These are phyloP conservation scores for Paraphoma chrysanthemicola DNA, from an alignment of 2,329 filamentous ascomycete species.

Conservation along the genomic window DNA sequence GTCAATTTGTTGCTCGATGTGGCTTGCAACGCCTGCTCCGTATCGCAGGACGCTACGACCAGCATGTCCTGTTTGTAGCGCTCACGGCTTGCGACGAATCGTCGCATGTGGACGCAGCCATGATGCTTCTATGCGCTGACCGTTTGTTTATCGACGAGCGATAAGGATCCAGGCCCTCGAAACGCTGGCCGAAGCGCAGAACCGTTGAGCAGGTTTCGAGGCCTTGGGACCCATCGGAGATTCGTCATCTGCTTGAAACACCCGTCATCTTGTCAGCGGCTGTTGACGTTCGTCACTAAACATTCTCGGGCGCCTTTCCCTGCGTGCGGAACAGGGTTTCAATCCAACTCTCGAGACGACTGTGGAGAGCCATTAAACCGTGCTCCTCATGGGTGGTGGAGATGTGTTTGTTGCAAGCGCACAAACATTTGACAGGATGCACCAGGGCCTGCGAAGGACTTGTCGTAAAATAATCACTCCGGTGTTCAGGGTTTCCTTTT, in stretches of 20 bases:
- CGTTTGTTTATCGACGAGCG: constrained; percentile 2
- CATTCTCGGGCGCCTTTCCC: constrained; percentile 6
- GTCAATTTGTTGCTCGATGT: not conserved
- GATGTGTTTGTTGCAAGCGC: not conserved
- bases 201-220: constrained; percentile 14
- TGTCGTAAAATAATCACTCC: not conserved
- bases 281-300: constrained; percentile 7
- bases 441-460: not conserved
- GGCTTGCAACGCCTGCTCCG: constrained; percentile 6
- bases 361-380: not conserved
- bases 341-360: not conserved
- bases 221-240: constrained; percentile 11
- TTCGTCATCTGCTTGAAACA: constrained; percentile 34
- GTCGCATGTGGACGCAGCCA: constrained; percentile 10
- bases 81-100: constrained; percentile 2
- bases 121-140: not conserved
- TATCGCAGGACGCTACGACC: constrained; percentile 2
- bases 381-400: not conserved
- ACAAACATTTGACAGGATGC: not conserved
- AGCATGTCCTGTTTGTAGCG: not conserved
- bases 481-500: not conserved
- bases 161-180: constrained; percentile 9
- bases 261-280: constrained; percentile 18
- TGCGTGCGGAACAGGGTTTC: constrained; percentile 6
- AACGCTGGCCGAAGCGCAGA: constrained; percentile 5